A percentile compares a stretch with the other conserved stretches of the same genome.
Conservation (phyloP, 306 rosid species). For the Oxytropis ochrocephala region DNA sequence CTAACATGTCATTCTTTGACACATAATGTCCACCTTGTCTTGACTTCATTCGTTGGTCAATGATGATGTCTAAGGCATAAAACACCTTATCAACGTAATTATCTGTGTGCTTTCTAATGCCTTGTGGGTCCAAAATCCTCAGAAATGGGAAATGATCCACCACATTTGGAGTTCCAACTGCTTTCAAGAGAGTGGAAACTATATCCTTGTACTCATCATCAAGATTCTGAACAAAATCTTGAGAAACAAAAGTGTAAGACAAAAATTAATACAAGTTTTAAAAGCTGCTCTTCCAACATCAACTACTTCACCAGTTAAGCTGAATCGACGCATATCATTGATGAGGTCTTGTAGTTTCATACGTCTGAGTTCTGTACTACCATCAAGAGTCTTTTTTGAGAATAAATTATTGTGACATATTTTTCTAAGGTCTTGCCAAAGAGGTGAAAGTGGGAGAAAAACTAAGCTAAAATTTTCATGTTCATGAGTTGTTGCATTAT, state of each 20-base stretch:
- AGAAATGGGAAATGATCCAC: slow-evolving; percentile 33
- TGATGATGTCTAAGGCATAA: neutral
- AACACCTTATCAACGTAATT: slow-evolving; percentile 11
- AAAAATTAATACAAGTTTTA: slow-evolving; percentile 26
- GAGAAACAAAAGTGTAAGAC: slow-evolving; percentile 33
- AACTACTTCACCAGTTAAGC: slow-evolving; percentile 13
- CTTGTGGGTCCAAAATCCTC: slow-evolving; percentile 34
- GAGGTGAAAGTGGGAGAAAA: slow-evolving; percentile 15
- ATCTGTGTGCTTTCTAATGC: slow-evolving; percentile 11
- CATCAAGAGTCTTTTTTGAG: slow-evolving; percentile 28
- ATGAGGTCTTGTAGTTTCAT: slow-evolving; percentile 29
- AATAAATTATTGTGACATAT: slow-evolving; percentile 24
- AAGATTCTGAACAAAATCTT: slow-evolving; percentile 28
- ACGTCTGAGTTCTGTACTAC: slow-evolving; percentile 13
- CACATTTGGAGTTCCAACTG: slow-evolving; percentile 36
- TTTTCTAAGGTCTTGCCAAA: slow-evolving; percentile 19
- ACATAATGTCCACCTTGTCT: neutral
- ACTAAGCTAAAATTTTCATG: slow-evolving; percentile 9
- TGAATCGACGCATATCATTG: neutral
- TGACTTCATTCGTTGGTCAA: slow-evolving; percentile 16
- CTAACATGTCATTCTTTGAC: slow-evolving; percentile 21
- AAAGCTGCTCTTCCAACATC: slow-evolving; percentile 41
- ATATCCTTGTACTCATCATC: slow-evolving; percentile 20
- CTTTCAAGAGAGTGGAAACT: slow-evolving; percentile 18
- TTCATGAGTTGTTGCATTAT: neutral